Evolutionary conservation across 192 early-diverging fungal species (phyloP), one percentile per base, ranked within the genome.

Genomic region (Gonapodya sp.): DNA sequence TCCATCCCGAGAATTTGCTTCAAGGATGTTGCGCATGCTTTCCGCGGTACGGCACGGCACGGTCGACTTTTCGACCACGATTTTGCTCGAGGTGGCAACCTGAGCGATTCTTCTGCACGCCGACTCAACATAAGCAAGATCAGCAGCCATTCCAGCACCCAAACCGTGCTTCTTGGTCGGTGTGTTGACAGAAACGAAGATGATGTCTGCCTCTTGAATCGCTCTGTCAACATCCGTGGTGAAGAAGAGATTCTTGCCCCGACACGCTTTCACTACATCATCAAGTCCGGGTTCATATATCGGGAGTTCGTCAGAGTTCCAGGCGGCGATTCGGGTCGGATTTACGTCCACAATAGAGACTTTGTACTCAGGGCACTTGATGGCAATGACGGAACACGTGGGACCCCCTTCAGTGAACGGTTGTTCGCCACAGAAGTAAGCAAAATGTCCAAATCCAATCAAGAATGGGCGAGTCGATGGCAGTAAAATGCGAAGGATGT

Each of bases 51-150:
- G 88, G 85, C 96, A 97, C 36, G 96, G 96, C 14, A 97, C 96
- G 64, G 96, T 98, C 0, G 95, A 96, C 87, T 96, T 96, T 84
- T 96, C 95, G 73, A 98, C 93, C 2, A 98, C 93, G 80, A 98
- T 95, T 86, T 96, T 96, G 84, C 92, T 89, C 73, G 87, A 89
- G 73, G 80, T 91, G 0, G 95, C 92, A 31, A 94, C 92, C 46
- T 90, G 86, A 2, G 96, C 96, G 83, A 98, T 96, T 80, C 90
- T 86, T 46, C 92, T 88, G 34, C 93, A 93, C 81, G 95, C 95
- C 36, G 90, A 81, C 86, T 95, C 94, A 79, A 98, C 87, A 77
- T 94, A 95, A 30, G 91, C 92, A 80, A 96, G 85, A 83, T 97
- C 95, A 31, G 94, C 91, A 35, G 93, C 94, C 83, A 87, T 90